Base-by-base conservation (phyloP, 768 basidiomycete genomes). In the button mushroom (Agaricus bisporus) region DNA sequence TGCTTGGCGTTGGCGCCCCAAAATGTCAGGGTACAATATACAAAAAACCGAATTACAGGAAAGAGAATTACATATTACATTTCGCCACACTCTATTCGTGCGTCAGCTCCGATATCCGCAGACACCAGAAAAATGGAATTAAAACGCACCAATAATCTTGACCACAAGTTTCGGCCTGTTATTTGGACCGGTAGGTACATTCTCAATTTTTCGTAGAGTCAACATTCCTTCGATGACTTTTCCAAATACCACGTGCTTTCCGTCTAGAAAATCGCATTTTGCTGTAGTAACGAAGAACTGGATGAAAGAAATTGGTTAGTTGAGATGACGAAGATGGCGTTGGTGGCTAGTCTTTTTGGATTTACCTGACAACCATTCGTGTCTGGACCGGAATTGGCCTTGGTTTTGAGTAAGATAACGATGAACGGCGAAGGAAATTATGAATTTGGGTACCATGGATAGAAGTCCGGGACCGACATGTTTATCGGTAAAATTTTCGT, bases 251-350 rank as follows among this genome's bases (percentile, higher is more conserved):
- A 94, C 88, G 65, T 95, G 93, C 67, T 95, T 92, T 59, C 84
- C 91, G 65, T 99, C 95, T 41, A 99, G 80, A 70, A 98, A 98
- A 57, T 95, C 91, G 58, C 95, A 95, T 60, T 90, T 88, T 8
- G 84, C 91, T 1, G 91, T 94, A 0, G 97, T 99, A 65, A 99
- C 86, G 77, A 99, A 99, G 75, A 98, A 99, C 82, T 95, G 65
- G 2, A 22, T 22, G 4, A 35, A 51, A 9, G n/a, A 44, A 29
- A 39, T 26, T 53, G 22, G 18, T 39, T 39, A 43, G 6, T 32
- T 32, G 32, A 7, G 29, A 35, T 25, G n/a, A 22, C 15, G 37
- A 6, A 29, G 37, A 6, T 15, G 48, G 11, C 32, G 32, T 32
- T 8, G 32, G 7, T 32, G 32, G 7, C 4, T 2, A 6, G 11